Evolutionary conservation across 352 stramenopile species (phyloP).

Genomic region (Phytopythium delawarense): DNA sequence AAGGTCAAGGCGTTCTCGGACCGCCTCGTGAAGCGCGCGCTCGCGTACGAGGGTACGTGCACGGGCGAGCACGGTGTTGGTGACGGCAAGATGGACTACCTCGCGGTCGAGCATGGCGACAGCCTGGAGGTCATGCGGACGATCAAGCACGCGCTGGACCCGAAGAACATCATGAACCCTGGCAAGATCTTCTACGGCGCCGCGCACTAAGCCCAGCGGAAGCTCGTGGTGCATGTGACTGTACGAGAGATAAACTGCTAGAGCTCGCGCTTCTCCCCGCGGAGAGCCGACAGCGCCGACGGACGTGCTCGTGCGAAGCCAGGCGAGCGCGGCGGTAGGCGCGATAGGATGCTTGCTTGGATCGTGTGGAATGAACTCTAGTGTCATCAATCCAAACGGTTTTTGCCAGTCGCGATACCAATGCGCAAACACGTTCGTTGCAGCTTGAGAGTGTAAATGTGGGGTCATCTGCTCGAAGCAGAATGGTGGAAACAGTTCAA

Average conservation of each 20-base stretch:
- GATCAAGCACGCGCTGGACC: slow-evolving; percentile 95
- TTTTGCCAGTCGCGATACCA: not conserved
- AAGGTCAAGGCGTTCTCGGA: slow-evolving; percentile 89
- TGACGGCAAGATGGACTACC: slow-evolving; percentile 93
- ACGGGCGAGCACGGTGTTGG: slow-evolving; percentile 98
- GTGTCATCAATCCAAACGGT: not conserved
- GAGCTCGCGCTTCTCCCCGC: not conserved
- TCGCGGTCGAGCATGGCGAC: slow-evolving; percentile 88
- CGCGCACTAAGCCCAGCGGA: slow-evolving; percentile 8
- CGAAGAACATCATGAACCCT: slow-evolving; percentile 96
- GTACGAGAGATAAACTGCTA: not conserved
- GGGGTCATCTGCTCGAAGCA: not conserved
- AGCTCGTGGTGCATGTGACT: not conserved
- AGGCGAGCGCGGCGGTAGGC: not conserved
- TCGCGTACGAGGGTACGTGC: slow-evolving; percentile 93
- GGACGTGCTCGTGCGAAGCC: slow-evolving; percentile 2
- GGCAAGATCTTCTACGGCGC: slow-evolving; percentile 93
- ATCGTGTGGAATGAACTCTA: not conserved
- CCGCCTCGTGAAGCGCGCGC: slow-evolving; percentile 76
- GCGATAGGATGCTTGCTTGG: not conserved
- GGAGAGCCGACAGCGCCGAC: not conserved
- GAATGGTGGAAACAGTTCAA: not conserved
- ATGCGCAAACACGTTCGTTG: not conserved
- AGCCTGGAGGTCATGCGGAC: slow-evolving; percentile 91
- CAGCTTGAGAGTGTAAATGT: not conserved